A percentile compares a stretch with the other conserved stretches of the same genome.
Conservation (phyloP, 2,329 filamentous ascomycete species). For the Tympanopsis confertula region DNA sequence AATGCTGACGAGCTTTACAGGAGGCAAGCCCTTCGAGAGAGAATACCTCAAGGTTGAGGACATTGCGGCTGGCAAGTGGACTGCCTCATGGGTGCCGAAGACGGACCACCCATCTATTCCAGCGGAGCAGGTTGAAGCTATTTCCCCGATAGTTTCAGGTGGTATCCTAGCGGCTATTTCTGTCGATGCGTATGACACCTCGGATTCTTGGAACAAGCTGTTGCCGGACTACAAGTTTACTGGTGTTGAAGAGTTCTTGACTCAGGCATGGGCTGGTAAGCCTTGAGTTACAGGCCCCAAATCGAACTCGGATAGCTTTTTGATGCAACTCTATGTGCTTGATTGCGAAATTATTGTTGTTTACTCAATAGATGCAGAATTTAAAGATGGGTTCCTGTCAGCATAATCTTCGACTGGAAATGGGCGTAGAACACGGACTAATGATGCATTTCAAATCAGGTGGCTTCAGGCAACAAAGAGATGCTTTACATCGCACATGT, state of each 20-base stretch:
- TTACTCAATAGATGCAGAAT: no score
- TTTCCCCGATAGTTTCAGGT: slow-evolving; percentile 8
- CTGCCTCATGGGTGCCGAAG: slow-evolving; percentile 11
- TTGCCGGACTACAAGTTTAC: slow-evolving; percentile 20
- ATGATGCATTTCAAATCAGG: no score
- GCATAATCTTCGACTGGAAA: no score
- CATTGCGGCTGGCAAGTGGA: slow-evolving; percentile 12
- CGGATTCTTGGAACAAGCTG: slow-evolving; percentile 20
- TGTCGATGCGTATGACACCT: slow-evolving; percentile 11
- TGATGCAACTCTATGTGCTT: no score
- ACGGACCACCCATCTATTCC: slow-evolving; percentile 15
- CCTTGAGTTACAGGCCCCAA: no score
- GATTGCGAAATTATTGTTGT: no score
- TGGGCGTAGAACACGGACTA: no score
- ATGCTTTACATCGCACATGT: no score
- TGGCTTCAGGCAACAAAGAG: no score
- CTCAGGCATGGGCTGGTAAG: slow-evolving; percentile 12
- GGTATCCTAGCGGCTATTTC: slow-evolving; percentile 12
- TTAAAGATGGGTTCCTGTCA: no score
- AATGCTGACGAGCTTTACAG: slow-evolving; percentile 1
- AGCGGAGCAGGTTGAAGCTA: slow-evolving; percentile 10
- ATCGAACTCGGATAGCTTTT: no score
- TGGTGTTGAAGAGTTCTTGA: slow-evolving; percentile 14
- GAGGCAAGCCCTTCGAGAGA: slow-evolving; percentile 14
- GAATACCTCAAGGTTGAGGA: slow-evolving; percentile 17